Evolutionary conservation across 805 yeast genomes (phyloP).

Genomic region (Jamesozyma piceae): DNA sequence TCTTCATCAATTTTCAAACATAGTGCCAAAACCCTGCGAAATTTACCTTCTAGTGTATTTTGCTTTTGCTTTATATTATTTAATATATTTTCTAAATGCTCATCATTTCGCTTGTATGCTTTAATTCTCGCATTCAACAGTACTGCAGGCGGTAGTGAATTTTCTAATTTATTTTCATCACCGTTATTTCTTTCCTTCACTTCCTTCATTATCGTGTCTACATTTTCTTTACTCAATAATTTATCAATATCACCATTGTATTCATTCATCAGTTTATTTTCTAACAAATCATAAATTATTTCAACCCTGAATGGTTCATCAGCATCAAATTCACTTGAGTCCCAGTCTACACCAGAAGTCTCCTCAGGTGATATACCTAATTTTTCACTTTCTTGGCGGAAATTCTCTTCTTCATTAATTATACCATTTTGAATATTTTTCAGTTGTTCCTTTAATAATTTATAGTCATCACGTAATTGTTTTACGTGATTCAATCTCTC

Average conservation of each 20-base stretch:
- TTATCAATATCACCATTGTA: slow-evolving; percentile 25
- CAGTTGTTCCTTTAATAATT: slow-evolving; percentile 43
- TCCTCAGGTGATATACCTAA: slow-evolving; percentile 28
- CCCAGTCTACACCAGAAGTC: slow-evolving; percentile 26
- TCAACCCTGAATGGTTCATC: slow-evolving; percentile 83
- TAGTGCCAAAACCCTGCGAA: slow-evolving; percentile 76
- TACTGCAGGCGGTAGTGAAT: slow-evolving; percentile 28
- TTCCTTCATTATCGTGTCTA: slow-evolving; percentile 17
- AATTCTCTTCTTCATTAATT: slow-evolving; percentile 50
- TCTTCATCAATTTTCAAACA: slow-evolving; percentile 82
- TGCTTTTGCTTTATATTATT: slow-evolving; percentile 45
- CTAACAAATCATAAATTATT: slow-evolving; percentile 49
- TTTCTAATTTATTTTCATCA: slow-evolving; percentile 12
- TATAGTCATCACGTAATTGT: slow-evolving; percentile 48
- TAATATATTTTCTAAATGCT: slow-evolving; percentile 43
- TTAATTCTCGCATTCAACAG: slow-evolving; percentile 67
- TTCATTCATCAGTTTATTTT: slow-evolving; percentile 30
- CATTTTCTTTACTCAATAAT: slow-evolving; percentile 16
- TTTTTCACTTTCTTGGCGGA: slow-evolving; percentile 36
- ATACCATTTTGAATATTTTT: slow-evolving; percentile 55
- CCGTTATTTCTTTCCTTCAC: slow-evolving; percentile 12
- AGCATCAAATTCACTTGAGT: slow-evolving; percentile 60
- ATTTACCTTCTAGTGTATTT: slow-evolving; percentile 57
- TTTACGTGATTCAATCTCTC: slow-evolving; percentile 22
- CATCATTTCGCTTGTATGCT: slow-evolving; percentile 70